Evolutionary conservation across 352 stramenopile species (phyloP), one percentile per base, ranked within the genome.

Genomic region (Globisporangium iwayamae): DNA sequence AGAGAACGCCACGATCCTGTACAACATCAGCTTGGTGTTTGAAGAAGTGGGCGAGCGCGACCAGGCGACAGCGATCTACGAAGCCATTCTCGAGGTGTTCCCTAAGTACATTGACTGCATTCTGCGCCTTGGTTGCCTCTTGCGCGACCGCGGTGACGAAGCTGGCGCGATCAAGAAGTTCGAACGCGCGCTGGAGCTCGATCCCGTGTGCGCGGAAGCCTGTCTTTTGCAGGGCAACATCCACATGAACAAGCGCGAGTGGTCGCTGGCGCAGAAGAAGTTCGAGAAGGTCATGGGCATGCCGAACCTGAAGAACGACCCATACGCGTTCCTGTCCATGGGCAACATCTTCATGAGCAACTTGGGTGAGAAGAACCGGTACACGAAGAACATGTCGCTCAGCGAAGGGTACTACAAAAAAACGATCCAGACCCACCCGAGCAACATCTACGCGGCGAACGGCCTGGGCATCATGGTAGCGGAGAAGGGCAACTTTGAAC

Each of bases 311-410:
- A 96, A 97, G 63, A 97, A 98, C 59, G 95, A 99, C 71, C 89
- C 95, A 28, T 99, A 99, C 77, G 94, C 96, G 10, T 96, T 98
- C 74, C 76, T 99, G 20, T 97, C 92, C 25, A 92, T 99, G 78
- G 96, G 96, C 51, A 99, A 99, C 63, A 98, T 99, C 63, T 99
- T 98, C 72, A 99, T 99, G 87, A 97, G 90, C 71, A 99, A 98
- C 72, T 78, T 99, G 8, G 91, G 96, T 34, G 93, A 97, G 46
- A 96, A 96, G 53, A 91, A 96, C 53, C 91, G 96, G 7, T 98
- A 99, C 81, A 92, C 87, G 25, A 98, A 98, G 75, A 97, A 99
- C 79, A 94, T 99, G 73, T 89, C 91, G 60, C 89, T 96, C 47
- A 92, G 81, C 54, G 93, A 96, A 67, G 93, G 96, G 28, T 99